phyloP scores from a whole-genome alignment of 129 eudicot genomes.

The Pittosporum tobira region DNA sequence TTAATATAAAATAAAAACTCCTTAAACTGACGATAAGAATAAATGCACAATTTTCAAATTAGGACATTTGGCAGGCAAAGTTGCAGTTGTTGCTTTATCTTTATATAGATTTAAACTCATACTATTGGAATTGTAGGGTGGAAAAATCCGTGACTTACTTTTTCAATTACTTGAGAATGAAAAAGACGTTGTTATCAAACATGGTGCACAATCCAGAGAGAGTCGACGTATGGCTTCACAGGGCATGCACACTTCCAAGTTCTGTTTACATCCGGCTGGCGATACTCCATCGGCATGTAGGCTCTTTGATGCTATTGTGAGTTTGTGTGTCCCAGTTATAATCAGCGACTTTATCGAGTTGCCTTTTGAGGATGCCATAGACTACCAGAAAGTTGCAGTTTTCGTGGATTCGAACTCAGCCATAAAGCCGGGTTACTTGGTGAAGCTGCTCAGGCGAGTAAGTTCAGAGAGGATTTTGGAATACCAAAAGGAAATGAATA shows the following conservation, averaged over 20 bases:
- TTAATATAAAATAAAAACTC: no score
- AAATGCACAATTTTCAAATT: background rate
- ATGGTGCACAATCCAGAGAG: constrained; percentile 92
- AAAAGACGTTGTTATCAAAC: constrained; percentile 65
- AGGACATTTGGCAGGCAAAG: no score
- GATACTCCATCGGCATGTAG: constrained; percentile 98
- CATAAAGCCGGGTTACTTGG: constrained; percentile 61
- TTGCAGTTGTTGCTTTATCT: background rate
- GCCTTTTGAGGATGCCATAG: constrained; percentile 95
- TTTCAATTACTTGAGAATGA: constrained; percentile 86
- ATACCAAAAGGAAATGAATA: constrained; percentile 63
- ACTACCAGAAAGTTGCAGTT: constrained; percentile 81
- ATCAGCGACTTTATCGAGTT: constrained; percentile 84
- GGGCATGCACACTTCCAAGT: constrained; percentile 93
- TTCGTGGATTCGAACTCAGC: constrained; percentile 80
- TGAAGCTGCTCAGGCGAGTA: constrained; percentile 47
- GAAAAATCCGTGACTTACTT: constrained; percentile 81
- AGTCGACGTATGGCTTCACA: constrained; percentile 88
- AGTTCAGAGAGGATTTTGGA: constrained; percentile 48
- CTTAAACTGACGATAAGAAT: background rate
- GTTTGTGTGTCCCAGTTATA: constrained; percentile 91
- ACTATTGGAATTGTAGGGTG: constrained; percentile 49
- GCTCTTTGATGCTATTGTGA: constrained; percentile 96
- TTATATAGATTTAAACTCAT: constrained; percentile 5
- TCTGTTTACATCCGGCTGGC: constrained; percentile 98